A percentile compares a stretch with the other conserved stretches of the same genome.
phyloP scores from a whole-genome alignment of 2,329 filamentous ascomycete species.

The Claviceps paspali region DNA sequence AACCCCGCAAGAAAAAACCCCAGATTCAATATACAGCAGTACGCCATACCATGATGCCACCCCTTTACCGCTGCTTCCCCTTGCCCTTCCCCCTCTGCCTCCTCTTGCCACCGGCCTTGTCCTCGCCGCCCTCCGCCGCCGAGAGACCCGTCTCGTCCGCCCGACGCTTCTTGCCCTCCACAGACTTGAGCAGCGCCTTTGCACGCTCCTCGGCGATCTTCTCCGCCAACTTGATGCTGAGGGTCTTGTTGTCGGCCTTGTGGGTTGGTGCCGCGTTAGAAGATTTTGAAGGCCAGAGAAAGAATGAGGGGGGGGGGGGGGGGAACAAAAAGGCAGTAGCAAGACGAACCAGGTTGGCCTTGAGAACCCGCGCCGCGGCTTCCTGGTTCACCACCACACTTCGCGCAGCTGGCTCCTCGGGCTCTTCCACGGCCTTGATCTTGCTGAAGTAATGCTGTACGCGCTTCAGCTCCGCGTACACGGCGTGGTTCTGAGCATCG shows the following conservation, averaged over 20 bases:
- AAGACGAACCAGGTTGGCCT: constrained; percentile 53
- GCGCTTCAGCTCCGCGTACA: constrained; percentile 73
- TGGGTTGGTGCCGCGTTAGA: no score
- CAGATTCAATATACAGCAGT: not conserved
- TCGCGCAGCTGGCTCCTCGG: constrained; percentile 37
- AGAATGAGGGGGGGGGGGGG: not conserved
- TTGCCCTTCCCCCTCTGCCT: constrained; percentile 17
- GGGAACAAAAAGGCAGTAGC: no score
- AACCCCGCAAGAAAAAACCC: no score
- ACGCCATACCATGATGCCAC: not conserved
- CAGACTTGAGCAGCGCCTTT: constrained; percentile 32
- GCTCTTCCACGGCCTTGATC: constrained; percentile 62
- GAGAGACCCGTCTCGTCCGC: constrained; percentile 15
- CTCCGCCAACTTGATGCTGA: constrained; percentile 37
- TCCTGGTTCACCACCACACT: constrained; percentile 50
- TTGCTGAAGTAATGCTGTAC: constrained; percentile 88
- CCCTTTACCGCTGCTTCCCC: constrained; percentile 6
- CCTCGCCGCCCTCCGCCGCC: constrained; percentile 9
- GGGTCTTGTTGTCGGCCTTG: constrained; percentile 34
- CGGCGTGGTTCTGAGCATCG: constrained; percentile 68
- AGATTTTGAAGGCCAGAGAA: no score
- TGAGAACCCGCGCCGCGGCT: constrained; percentile 69
- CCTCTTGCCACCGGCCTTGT: constrained; percentile 15
- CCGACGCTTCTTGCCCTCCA: constrained; percentile 30
- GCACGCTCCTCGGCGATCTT: constrained; percentile 41